Conservation (phyloP, 306 rosid species). For the Erythrophleum fordii region DNA sequence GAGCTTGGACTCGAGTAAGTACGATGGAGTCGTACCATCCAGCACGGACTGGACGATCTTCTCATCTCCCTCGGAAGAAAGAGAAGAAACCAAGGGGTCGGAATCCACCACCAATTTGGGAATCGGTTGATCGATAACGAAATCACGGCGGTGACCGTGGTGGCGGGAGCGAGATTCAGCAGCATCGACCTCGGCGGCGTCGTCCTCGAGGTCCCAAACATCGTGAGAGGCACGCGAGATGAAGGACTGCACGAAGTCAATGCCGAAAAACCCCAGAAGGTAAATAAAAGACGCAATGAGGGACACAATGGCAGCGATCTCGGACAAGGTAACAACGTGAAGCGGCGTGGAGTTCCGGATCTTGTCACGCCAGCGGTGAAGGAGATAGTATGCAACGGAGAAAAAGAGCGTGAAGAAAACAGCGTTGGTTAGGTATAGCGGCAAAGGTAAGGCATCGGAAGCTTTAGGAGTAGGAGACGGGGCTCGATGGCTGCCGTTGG, state of each 20-base stretch:
- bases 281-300: constrained; percentile 77
- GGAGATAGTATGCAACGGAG: constrained; percentile 71
- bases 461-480: constrained; percentile 47
- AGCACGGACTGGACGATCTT: constrained; percentile 60
- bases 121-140: not conserved
- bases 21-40: constrained; percentile 62
- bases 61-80: constrained; percentile 49
- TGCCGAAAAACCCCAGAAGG: constrained; percentile 78
- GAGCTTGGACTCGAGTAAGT: constrained; percentile 71
- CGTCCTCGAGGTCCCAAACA: constrained; percentile 57
- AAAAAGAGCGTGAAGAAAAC: constrained; percentile 76
- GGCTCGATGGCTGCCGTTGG: not conserved
- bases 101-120: constrained; percentile 8
- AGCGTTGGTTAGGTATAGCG: constrained; percentile 64
- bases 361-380: constrained; percentile 79
- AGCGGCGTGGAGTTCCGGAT: constrained; percentile 73
- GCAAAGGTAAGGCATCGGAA: constrained; percentile 71
- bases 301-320: constrained; percentile 63
- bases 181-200: not conserved
- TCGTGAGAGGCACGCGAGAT: constrained; percentile 60
- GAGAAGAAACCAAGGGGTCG: constrained; percentile 28
- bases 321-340: constrained; percentile 65
- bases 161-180: not conserved
- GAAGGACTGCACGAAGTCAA: constrained; percentile 75
- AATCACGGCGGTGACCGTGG: not conserved